A percentile compares a stretch with the other conserved stretches of the same genome.
phyloP scores from a whole-genome alignment of 2,329 filamentous ascomycete species.

The Colletotrichum sp. region DNA sequence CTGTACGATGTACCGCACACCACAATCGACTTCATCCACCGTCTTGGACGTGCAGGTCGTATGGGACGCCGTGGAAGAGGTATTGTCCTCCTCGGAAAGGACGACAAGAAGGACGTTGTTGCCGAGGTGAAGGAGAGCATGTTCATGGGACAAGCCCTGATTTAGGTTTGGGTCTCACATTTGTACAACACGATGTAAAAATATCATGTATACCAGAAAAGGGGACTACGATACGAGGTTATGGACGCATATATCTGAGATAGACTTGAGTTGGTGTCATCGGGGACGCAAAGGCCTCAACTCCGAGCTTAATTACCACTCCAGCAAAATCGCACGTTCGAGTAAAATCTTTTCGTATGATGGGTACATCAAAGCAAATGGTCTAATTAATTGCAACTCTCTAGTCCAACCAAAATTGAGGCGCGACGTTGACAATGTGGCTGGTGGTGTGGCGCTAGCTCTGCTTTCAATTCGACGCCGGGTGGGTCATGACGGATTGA shows the following conservation, averaged over 20 bases:
- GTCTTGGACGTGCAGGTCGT: slow-evolving; percentile 86
- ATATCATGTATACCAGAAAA: neutral
- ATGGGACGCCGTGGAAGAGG: slow-evolving; percentile 92
- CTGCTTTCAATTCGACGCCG: neutral
- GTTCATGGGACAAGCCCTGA: slow-evolving; percentile 80
- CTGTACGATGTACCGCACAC: slow-evolving; percentile 98
- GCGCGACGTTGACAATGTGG: neutral
- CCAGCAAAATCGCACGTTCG: neutral
- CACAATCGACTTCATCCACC: slow-evolving; percentile 97
- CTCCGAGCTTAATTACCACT: neutral
- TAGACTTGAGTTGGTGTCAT: neutral
- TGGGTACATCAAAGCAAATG: neutral
- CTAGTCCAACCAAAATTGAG: no score
- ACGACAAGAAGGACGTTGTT: slow-evolving; percentile 89
- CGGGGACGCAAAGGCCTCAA: neutral
- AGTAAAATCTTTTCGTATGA: neutral
- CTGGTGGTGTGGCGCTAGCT: slow-evolving; percentile 18
- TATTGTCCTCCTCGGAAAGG: slow-evolving; percentile 87
- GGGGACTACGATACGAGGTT: neutral
- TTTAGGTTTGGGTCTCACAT: slow-evolving; percentile 47
- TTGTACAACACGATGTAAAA: slow-evolving; percentile 16
- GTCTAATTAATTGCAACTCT: neutral
- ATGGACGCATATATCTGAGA: neutral
- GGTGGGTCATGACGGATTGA: neutral
- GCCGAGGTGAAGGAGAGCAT: slow-evolving; percentile 90